phyloP scores from a whole-genome alignment of 192 early-diverging fungal species.

The Backusella parvicylindrica region DNA sequence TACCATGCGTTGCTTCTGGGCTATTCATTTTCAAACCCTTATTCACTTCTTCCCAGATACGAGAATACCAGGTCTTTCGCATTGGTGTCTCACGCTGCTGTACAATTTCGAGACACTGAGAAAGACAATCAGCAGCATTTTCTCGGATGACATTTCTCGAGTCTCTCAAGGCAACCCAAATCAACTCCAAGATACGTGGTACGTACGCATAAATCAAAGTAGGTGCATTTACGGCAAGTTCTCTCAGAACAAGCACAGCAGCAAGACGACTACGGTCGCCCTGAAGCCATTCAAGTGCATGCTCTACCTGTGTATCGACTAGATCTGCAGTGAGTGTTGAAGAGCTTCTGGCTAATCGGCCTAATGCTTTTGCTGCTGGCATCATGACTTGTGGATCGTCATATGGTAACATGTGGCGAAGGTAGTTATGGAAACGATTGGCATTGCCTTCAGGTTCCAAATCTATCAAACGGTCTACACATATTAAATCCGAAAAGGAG shows the following conservation, averaged over 20 bases:
- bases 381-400: conserved; percentile 69
- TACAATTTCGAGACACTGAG: conserved; percentile 73
- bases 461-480: conserved; percentile 74
- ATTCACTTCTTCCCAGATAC: conserved; percentile 81
- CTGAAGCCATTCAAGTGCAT: conserved; percentile 83
- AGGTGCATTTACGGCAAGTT: conserved; percentile 73
- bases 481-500: neutral
- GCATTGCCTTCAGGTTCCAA: conserved; percentile 81
- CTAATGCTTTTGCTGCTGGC: conserved; percentile 69
- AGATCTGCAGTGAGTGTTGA: conserved; percentile 75
- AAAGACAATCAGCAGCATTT: conserved; percentile 77
- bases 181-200: conserved; percentile 73
- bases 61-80: conserved; percentile 65
- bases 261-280: conserved; percentile 77
- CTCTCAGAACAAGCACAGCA: conserved; percentile 73
- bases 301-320: conserved; percentile 80
- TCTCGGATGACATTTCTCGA: conserved; percentile 73
- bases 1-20: conserved; percentile 83
- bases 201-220: conserved; percentile 82
- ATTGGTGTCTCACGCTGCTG: conserved; percentile 70
- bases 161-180: conserved; percentile 85
- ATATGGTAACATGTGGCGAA: conserved; percentile 72
- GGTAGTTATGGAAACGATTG: conserved; percentile 78
- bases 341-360: conserved; percentile 63
- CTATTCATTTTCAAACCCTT: conserved; percentile 64